Evolutionary conservation across 1,284 basidiomycete genomes (phyloP).

Genomic region (Fomitopsis betulina): DNA sequence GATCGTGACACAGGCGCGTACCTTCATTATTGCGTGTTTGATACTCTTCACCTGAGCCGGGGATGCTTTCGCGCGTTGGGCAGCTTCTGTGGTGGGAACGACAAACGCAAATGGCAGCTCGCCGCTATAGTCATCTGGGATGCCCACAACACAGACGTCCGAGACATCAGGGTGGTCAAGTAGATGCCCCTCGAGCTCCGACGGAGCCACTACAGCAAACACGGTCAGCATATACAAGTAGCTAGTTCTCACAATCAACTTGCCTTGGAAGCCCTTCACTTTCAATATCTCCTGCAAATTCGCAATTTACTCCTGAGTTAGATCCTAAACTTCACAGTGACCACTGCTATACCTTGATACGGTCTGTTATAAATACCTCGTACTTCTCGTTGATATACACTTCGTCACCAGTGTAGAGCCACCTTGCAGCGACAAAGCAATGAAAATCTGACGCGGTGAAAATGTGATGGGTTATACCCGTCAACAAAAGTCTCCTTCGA

Average conservation of each 20-base stretch:
- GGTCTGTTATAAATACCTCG: slow-evolving; percentile 40
- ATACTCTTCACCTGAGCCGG: slow-evolving; percentile 30
- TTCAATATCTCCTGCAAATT: slow-evolving; percentile 52
- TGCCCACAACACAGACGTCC: slow-evolving; percentile 69
- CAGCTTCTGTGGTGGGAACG: slow-evolving; percentile 42
- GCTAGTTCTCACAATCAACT: not conserved
- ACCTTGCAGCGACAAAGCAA: slow-evolving; percentile 20
- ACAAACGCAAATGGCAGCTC: slow-evolving; percentile 74
- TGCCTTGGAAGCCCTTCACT: slow-evolving; percentile 61
- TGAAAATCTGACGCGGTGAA: not conserved
- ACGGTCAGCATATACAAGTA: not conserved
- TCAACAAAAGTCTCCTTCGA: slow-evolving; percentile 39
- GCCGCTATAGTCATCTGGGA: slow-evolving; percentile 74
- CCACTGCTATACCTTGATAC: slow-evolving; percentile 33
- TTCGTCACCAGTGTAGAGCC: slow-evolving; percentile 43
- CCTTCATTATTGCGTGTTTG: slow-evolving; percentile 20
- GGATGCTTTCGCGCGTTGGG: slow-evolving; percentile 32
- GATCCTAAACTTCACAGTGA: slow-evolving; percentile 17
- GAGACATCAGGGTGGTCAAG: slow-evolving; percentile 65
- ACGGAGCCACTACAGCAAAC: slow-evolving; percentile 33
- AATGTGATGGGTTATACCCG: slow-evolving; percentile 20
- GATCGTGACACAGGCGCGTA: slow-evolving; percentile 5
- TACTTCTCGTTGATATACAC: slow-evolving; percentile 35
- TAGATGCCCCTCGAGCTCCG: slow-evolving; percentile 50
- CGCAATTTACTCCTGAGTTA: slow-evolving; percentile 51